Evolutionary conservation across 495 filamentous ascomycete genomes (phyloP).

Genomic region (Talaromyces ruber): DNA sequence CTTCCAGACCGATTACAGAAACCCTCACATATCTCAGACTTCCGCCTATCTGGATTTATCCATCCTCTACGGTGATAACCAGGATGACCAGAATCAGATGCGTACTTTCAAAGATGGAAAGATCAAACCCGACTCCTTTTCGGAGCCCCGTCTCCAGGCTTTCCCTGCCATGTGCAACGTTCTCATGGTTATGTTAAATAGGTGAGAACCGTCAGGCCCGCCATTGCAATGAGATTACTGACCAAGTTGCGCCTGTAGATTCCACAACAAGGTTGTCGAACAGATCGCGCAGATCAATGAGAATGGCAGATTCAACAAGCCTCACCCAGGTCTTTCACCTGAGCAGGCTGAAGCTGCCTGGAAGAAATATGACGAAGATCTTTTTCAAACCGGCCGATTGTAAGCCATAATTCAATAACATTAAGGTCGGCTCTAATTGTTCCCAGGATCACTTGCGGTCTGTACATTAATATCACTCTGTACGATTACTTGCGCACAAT

Average conservation of each 20-base stretch:
- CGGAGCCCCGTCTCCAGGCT: slow-evolving; percentile 44
- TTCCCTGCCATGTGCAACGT: slow-evolving; percentile 50
- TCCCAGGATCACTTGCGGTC: slow-evolving; percentile 57
- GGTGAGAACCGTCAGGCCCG: slow-evolving; percentile 7
- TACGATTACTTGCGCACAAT: slow-evolving; percentile 81
- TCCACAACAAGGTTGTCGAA: slow-evolving; percentile 74
- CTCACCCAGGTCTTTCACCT: slow-evolving; percentile 32
- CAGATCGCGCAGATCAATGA: slow-evolving; percentile 65
- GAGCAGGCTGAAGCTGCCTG: slow-evolving; percentile 49
- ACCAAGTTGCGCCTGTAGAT: slow-evolving; percentile 24
- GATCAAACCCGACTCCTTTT: slow-evolving; percentile 50
- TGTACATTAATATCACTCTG: slow-evolving; percentile 79
- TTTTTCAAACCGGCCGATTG: slow-evolving; percentile 76
- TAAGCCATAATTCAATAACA: slow-evolving; percentile 10
- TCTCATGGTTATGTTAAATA: slow-evolving; percentile 48
- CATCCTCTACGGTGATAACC: slow-evolving; percentile 48
- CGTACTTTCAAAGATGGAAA: slow-evolving; percentile 49
- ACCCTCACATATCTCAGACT: slow-evolving; percentile 45
- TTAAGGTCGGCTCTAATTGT: slow-evolving; percentile 8
- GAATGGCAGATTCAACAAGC: slow-evolving; percentile 59
- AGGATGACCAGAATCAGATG: slow-evolving; percentile 48
- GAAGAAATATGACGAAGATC: slow-evolving; percentile 69
- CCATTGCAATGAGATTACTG: background rate
- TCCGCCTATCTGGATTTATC: slow-evolving; percentile 52
- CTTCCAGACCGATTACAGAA: slow-evolving; percentile 48